phyloP scores from a whole-genome alignment of 2,329 filamentous ascomycete genomes.

The Fusarium siculi region DNA sequence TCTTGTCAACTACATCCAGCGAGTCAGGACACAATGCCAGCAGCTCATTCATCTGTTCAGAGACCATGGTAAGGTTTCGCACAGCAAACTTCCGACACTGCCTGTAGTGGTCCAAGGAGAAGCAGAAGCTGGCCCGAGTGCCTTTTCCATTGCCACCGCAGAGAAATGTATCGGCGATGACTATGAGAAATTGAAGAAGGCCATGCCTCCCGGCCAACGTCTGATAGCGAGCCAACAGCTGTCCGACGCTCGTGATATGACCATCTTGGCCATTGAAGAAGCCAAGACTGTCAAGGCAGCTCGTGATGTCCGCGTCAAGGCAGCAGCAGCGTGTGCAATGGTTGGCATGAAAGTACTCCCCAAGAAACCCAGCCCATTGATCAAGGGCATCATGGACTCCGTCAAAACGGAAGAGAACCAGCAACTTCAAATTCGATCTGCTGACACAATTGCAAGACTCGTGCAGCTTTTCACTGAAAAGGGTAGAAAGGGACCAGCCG shows the following conservation, averaged over 20 bases:
- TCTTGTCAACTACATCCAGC: conserved; percentile 87
- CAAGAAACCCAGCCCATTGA: conserved; percentile 91
- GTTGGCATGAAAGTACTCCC: conserved; percentile 89
- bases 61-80: conserved; percentile 85
- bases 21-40: conserved; percentile 90
- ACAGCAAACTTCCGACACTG: conserved; percentile 78
- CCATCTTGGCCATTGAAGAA: conserved; percentile 79
- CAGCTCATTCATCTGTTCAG: conserved; percentile 91
- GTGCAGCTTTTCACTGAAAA: conserved; percentile 87
- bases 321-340: conserved; percentile 86
- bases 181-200: conserved; percentile 87
- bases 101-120: conserved; percentile 96
- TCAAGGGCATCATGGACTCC: conserved; percentile 98
- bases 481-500: conserved; percentile 84
- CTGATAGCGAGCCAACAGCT: conserved; percentile 84
- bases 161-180: conserved; percentile 89
- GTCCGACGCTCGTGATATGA: conserved; percentile 78
- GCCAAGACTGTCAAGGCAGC: conserved; percentile 81
- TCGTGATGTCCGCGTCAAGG: conserved; percentile 86
- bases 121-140: conserved; percentile 87
- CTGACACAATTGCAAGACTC: conserved; percentile 83
- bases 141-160: conserved; percentile 88
- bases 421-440: conserved; percentile 87
- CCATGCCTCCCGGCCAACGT: conserved; percentile 87
- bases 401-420: conserved; percentile 94